Evolutionary conservation across 2,329 filamentous ascomycete genomes (phyloP).

Genomic region (Stagonosporopsis tanaceti): DNA sequence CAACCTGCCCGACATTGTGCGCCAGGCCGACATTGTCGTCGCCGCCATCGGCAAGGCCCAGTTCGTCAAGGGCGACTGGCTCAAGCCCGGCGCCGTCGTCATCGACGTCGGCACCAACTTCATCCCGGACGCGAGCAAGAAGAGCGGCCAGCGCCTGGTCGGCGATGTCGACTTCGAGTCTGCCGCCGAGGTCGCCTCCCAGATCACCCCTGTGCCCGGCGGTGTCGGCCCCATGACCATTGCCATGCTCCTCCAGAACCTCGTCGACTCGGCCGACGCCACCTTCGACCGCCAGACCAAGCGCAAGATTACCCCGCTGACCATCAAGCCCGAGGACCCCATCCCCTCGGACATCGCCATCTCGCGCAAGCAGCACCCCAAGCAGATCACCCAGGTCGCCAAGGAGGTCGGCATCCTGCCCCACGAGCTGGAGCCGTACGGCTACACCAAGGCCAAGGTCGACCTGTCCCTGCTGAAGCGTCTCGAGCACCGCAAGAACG

Average conservation of each 20-base stretch:
- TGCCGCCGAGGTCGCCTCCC: constrained; percentile 83
- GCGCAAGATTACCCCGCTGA: constrained; percentile 81
- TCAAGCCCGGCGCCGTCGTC: constrained; percentile 93
- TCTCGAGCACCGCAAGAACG: constrained; percentile 85
- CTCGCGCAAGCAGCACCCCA: constrained; percentile 88
- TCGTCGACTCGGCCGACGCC: constrained; percentile 81
- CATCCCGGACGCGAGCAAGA: constrained; percentile 85
- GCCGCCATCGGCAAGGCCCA: constrained; percentile 88
- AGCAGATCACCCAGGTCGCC: constrained; percentile 85
- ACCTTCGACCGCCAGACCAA: constrained; percentile 86
- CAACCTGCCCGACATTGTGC: constrained; percentile 76
- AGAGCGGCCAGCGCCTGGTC: constrained; percentile 89
- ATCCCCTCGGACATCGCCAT: constrained; percentile 97
- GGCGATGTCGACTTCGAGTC: constrained; percentile 94
- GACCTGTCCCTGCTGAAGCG: constrained; percentile 82
- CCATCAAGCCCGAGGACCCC: constrained; percentile 77
- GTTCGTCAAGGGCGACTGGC: constrained; percentile 93
- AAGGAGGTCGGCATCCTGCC: constrained; percentile 84
- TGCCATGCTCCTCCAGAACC: constrained; percentile 96
- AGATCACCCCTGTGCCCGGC: constrained; percentile 94
- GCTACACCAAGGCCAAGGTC: constrained; percentile 95
- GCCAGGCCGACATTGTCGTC: constrained; percentile 86
- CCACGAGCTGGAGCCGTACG: constrained; percentile 94
- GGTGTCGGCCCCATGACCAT: constrained; percentile 99
- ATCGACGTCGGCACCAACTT: constrained; percentile 99